A percentile compares a stretch with the other conserved stretches of the same genome.
phyloP scores from a whole-genome alignment of 495 filamentous ascomycete species.

The Echria macrotheca region DNA sequence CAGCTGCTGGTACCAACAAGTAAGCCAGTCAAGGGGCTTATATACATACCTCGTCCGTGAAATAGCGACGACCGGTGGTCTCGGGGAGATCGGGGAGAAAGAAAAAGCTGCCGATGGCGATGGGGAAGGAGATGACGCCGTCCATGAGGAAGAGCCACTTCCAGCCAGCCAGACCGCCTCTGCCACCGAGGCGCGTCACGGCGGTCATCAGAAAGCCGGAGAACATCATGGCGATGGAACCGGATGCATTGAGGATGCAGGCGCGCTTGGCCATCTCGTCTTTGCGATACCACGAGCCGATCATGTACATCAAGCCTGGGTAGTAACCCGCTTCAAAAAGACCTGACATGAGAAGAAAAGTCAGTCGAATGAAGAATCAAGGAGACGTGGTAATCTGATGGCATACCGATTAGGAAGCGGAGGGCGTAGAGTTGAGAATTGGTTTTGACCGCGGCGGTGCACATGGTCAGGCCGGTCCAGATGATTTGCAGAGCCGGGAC shows the following conservation, averaged over 20 bases:
- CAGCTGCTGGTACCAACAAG: too few relatives aligned
- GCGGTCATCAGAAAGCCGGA: conserved; percentile 56
- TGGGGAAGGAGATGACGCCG: conserved; percentile 40
- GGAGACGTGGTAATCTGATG: not conserved
- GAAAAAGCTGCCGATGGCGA: conserved; percentile 52
- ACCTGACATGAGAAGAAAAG: conserved; percentile 13
- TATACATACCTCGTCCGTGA: conserved; percentile 26
- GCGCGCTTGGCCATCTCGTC: conserved; percentile 54
- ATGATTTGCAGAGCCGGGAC: conserved; percentile 42
- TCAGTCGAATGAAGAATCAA: not conserved
- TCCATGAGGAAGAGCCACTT: conserved; percentile 50
- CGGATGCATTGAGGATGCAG: conserved; percentile 57
- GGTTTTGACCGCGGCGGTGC: conserved; percentile 41
- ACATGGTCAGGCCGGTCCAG: conserved; percentile 52
- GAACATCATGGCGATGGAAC: conserved; percentile 51
- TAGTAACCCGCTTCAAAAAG: conserved; percentile 44
- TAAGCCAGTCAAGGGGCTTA: too few relatives aligned
- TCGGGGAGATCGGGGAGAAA: conserved; percentile 57
- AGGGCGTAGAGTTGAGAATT: conserved; percentile 50
- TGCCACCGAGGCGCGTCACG: conserved; percentile 51
- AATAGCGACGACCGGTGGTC: conserved; percentile 51
- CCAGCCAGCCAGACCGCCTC: conserved; percentile 41
- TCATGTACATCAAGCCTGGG: conserved; percentile 44
- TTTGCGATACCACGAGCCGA: conserved; percentile 52
- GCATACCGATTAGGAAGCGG: conserved; percentile 48